Evolutionary conservation across 2,329 filamentous ascomycete species (phyloP), one percentile per base, ranked within the genome.

Genomic region (Aspergillus puulaauensis): DNA sequence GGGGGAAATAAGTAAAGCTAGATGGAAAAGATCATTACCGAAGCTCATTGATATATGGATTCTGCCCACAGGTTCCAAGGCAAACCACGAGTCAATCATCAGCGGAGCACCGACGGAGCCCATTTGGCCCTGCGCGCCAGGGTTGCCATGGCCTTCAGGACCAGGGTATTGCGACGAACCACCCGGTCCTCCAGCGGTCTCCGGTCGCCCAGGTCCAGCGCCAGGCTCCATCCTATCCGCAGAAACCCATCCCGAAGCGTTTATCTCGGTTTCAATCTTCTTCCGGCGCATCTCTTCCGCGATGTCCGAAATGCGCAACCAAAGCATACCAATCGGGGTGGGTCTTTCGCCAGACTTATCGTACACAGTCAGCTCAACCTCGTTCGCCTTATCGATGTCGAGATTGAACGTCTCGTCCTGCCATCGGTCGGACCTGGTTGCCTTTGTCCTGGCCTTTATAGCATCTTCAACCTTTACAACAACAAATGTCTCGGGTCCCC

Each of bases 371-470:
- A 99, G 85, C 73, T 99, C 95, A 61, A 99, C 91, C 77, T 99
- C 95, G 75, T 99, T 99, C 52, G 95, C 95, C 79, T 98, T 98
- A 77, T 98, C 93, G 56, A 99, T 95, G 63, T 95, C 91, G 61
- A 99, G 88, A 58, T 88, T 92, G 75, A 97, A 95, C 37, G 88
- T 85, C 77, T 99, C 95, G 66, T 91, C 90, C 43, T 92, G 87
- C 93, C 93, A 99, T 68, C 86, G 86, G 75, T 99, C 95, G 61
- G 83, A 96, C 57, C 93, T 84, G 9, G 93, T 91, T 1, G 89
- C 84, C 73, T 87, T 91, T 23, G 95, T 99, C 64, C 92, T 86
- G 41, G 92, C 93, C 68, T 96, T 91, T 61, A 97, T 86, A 53
- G 89, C 86, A 76, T 99, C 95, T 78, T 99, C 95, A 45, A 98